Evolutionary conservation across 331 rosid genomes (phyloP).

Genomic region (Telfairia occidentalis): DNA sequence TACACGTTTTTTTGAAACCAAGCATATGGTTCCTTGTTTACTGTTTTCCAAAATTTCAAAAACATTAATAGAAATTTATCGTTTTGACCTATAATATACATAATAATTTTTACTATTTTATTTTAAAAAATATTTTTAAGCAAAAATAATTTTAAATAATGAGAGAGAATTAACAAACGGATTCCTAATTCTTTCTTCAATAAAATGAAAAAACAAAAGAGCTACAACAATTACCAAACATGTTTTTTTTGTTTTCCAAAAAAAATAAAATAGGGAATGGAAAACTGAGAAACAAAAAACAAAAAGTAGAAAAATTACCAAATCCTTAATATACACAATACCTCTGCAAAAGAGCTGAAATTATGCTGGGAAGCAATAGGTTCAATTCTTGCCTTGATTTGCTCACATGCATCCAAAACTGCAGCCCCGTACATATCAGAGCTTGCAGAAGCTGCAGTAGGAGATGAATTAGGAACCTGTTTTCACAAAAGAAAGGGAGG

Average conservation of each 20-base stretch:
- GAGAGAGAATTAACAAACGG: background rate
- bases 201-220: background rate
- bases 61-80: background rate
- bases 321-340: slow-evolving; percentile 16
- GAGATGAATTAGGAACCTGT: slow-evolving; percentile 87
- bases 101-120: background rate
- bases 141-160: background rate
- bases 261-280: no score
- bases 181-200: background rate
- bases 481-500: slow-evolving; percentile 9
- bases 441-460: slow-evolving; percentile 97
- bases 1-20: background rate
- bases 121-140: background rate
- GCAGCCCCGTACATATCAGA: slow-evolving; percentile 96
- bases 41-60: background rate
- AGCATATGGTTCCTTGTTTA: background rate
- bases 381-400: slow-evolving; percentile 73
- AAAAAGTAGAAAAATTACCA: background rate
- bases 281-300: background rate
- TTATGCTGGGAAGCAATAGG: slow-evolving; percentile 54
- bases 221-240: background rate
- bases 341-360: slow-evolving; percentile 75
- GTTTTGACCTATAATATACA: background rate
- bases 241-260: background rate
- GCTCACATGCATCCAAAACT: slow-evolving; percentile 89